phyloP scores from a whole-genome alignment of 2,329 filamentous ascomycete species.

The Pleoardoris graminearum region DNA sequence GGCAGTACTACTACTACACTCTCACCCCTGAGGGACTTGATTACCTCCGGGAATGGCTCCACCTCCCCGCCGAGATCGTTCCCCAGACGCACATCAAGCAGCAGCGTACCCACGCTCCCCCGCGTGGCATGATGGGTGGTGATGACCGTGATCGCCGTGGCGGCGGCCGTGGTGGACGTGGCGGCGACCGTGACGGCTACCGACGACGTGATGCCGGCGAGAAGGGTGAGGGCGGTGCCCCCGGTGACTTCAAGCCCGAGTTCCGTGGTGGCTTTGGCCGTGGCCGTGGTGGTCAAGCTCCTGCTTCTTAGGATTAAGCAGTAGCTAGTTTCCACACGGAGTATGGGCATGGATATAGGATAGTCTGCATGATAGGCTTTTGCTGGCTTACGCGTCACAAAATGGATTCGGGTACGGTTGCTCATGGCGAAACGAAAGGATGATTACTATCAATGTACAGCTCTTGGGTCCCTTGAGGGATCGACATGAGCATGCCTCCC shows the following conservation, averaged over 20 bases:
- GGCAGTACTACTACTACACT: slow-evolving; percentile 87
- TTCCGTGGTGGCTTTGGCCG: slow-evolving; percentile 51
- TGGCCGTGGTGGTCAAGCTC: slow-evolving; percentile 43
- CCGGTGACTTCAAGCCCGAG: slow-evolving; percentile 49
- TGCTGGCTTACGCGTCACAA: slow-evolving; percentile 33
- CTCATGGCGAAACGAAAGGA: slow-evolving; percentile 44
- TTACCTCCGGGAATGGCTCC: slow-evolving; percentile 99
- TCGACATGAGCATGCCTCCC: slow-evolving; percentile 34
- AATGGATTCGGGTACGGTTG: slow-evolving; percentile 39
- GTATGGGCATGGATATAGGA: slow-evolving; percentile 23
- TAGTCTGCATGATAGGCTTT: slow-evolving; percentile 33
- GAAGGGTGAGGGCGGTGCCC: slow-evolving; percentile 45
- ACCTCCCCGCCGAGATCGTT: slow-evolving; percentile 98
- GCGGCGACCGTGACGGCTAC: slow-evolving; percentile 78
- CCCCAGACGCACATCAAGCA: slow-evolving; percentile 99
- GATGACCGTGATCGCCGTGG: slow-evolving; percentile 83
- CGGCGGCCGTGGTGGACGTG: slow-evolving; percentile 56
- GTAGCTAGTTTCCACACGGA: slow-evolving; percentile 25
- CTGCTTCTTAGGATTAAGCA: slow-evolving; percentile 40
- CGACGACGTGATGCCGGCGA: slow-evolving; percentile 76
- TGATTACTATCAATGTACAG: slow-evolving; percentile 44
- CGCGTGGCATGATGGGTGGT: slow-evolving; percentile 91
- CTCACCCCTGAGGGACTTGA: slow-evolving; percentile 99
- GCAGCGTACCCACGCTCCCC: slow-evolving; percentile 96
- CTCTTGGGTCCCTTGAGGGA: slow-evolving; percentile 31